Percentiles rank a stretch among this genome's conserved stretches.
Evolutionary conservation across 192 early-diverging fungal genomes (phyloP).

Genomic region (Anaeromyces robustus): DNA sequence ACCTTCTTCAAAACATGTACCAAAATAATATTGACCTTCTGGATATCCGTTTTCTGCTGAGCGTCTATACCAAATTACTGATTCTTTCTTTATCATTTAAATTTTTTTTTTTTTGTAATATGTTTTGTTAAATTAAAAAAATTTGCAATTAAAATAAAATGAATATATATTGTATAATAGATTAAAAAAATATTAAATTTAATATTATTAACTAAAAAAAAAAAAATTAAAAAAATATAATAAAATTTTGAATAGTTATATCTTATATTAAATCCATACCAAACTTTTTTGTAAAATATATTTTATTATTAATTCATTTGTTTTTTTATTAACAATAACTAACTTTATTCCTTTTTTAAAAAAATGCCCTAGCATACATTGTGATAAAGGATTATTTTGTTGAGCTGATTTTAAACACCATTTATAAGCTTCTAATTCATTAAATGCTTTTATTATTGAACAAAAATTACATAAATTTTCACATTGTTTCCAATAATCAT

Average conservation of each 20-base stretch:
- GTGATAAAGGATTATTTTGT: background rate
- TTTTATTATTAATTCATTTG: background rate
- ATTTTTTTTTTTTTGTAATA: too few species aligned
- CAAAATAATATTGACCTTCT: slow-evolving; percentile 32
- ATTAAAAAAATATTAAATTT: too few species aligned
- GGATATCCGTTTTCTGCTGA: background rate
- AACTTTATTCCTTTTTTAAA: background rate
- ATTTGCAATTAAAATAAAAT: too few species aligned
- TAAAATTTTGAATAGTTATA: too few species aligned
- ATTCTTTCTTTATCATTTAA: background rate
- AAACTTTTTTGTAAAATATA: background rate
- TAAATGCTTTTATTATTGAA: background rate
- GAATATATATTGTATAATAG: too few species aligned
- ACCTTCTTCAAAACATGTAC: slow-evolving; percentile 64
- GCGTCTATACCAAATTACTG: background rate
- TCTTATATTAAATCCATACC: too few species aligned
- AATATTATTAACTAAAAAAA: too few species aligned
- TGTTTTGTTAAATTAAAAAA: too few species aligned
- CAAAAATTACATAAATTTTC: background rate
- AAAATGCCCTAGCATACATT: background rate
- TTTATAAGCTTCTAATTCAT: background rate
- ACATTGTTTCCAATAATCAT: background rate
- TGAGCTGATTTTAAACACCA: background rate
- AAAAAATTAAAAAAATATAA: too few species aligned
- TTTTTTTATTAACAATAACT: background rate